These are phyloP conservation scores for Cutaneotrichosporon mucoides DNA, from an alignment of 1,284 basidiomycete genomes.

Conservation along the genomic window DNA sequence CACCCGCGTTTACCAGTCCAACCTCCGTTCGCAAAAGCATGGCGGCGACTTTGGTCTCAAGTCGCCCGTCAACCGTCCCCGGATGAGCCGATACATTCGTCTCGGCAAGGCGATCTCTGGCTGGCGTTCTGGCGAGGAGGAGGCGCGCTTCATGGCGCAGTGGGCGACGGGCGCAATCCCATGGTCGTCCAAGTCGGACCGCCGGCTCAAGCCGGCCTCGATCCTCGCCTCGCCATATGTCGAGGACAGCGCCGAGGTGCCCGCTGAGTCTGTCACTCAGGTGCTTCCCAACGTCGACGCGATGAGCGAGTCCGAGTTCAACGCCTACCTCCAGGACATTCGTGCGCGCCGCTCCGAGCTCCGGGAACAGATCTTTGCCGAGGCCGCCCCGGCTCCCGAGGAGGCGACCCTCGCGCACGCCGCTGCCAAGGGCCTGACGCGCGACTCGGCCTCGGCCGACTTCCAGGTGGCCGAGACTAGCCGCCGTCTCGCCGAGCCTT, in stretches of 20 bases:
- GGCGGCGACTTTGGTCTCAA: conserved; percentile 48
- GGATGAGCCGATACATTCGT: conserved; percentile 38
- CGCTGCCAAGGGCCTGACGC: not conserved
- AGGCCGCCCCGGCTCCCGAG: not conserved
- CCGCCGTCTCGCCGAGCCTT: conserved; percentile 9
- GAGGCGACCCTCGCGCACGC: conserved; percentile 17
- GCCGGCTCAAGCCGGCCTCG: not conserved
- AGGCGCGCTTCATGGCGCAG: conserved; percentile 43
- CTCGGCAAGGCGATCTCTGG: conserved; percentile 39
- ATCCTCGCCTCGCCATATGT: conserved; percentile 3
- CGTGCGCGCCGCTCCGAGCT: conserved; percentile 25
- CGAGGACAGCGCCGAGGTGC: not conserved
- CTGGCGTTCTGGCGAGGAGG: conserved; percentile 43
- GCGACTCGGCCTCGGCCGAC: conserved; percentile 15
- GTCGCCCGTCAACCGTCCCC: conserved; percentile 32
- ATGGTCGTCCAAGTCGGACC: conserved; percentile 23
- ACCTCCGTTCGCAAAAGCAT: conserved; percentile 20
- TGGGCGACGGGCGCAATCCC: conserved; percentile 41
- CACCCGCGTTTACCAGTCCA: conserved; percentile 46
- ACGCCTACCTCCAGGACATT: conserved; percentile 34
- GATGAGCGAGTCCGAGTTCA: conserved; percentile 41
- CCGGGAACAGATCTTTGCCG: conserved; percentile 1
- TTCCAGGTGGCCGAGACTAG: conserved; percentile 28
- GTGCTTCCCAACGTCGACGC: conserved; percentile 41
- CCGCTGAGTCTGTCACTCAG: not conserved